Base-by-base conservation (phyloP, 2,329 filamentous ascomycete species). In the Setomelanomma holmii region DNA sequence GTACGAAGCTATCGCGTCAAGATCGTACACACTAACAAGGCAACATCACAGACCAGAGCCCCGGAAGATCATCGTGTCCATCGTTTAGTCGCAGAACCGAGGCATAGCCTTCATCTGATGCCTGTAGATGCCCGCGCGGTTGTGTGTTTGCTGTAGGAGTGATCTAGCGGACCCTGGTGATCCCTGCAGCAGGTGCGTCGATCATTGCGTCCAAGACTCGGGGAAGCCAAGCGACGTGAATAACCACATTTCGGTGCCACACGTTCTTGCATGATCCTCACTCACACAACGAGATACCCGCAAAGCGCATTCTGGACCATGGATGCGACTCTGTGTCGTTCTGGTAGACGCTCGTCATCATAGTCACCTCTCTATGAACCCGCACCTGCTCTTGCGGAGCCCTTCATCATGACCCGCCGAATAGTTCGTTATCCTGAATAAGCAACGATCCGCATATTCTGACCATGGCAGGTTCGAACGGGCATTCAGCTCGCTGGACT, bases 401-500 rank as follows among this genome's bases (percentile, higher is more conserved):
- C 51, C 54, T 51, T 35, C 58, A 67, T 45, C 56, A 77, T 77
- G 74, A 74, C 74, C 49, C 71, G 74, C 58, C 69, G 74, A 49
- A 74, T 76, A 53, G 75, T 74, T 63, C 14, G 69, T 55, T 44
- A 5, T 23, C 40, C 38, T 40, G 36, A 23, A 27, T 36, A n/a
- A 19, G 12, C 20, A 1, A 4, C 12, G 7, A 34, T 17, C n/a
- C 19, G 23, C 20, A 16, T 7, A 16, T n/a, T 19, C 67, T 71
- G 44, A 71, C 51, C 19, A 3, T 22, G 33, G 16, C 49, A 80
- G 76, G 76, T 79, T 24, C 78, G 80, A 60, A 91, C 91, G 59
- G 84, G 89, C 69, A 80, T 89, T 71, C 91, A 97, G 82, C 85
- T 95, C 69, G 80, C 83, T 59, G 80, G 86, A 51, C 81, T 91